Evolutionary conservation across 2,329 filamentous ascomycete genomes (phyloP).

Genomic region (Ophiostoma ulmi): DNA sequence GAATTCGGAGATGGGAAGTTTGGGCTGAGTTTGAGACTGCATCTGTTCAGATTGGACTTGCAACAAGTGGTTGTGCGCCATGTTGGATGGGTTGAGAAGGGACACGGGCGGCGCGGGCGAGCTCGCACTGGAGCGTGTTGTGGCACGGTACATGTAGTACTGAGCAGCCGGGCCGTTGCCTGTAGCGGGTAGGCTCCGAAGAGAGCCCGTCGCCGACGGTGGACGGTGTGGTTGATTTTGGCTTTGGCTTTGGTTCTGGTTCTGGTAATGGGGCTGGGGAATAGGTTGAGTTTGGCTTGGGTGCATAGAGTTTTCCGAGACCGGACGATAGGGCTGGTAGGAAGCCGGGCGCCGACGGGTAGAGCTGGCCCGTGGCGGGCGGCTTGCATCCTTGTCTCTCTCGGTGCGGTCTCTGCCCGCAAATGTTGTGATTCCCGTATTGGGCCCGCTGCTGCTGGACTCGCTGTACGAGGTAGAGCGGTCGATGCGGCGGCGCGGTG

Average conservation of each 20-base stretch:
- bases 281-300: neutral
- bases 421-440: neutral
- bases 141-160: conserved; percentile 17
- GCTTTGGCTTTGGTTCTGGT: neutral
- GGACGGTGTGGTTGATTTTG: neutral
- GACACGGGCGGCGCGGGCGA: conserved; percentile 24
- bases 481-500: neutral
- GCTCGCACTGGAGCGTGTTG: conserved; percentile 13
- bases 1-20: conserved; percentile 17
- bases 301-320: conserved; percentile 14
- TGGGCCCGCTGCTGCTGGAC: neutral
- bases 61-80: neutral
- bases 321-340: conserved; percentile 26
- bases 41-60: neutral
- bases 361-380: conserved; percentile 7
- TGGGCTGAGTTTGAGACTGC: neutral
- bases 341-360: conserved; percentile 22
- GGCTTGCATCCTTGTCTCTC: conserved; percentile 3
- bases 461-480: conserved; percentile 8
- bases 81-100: conserved; percentile 16
- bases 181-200: neutral
- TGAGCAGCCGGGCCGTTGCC: neutral
- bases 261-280: no score
- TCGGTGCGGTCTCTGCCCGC: neutral
- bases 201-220: conserved; percentile 8